phyloP scores from a whole-genome alignment of 83 land plant genomes.

The Thuja plicata region DNA sequence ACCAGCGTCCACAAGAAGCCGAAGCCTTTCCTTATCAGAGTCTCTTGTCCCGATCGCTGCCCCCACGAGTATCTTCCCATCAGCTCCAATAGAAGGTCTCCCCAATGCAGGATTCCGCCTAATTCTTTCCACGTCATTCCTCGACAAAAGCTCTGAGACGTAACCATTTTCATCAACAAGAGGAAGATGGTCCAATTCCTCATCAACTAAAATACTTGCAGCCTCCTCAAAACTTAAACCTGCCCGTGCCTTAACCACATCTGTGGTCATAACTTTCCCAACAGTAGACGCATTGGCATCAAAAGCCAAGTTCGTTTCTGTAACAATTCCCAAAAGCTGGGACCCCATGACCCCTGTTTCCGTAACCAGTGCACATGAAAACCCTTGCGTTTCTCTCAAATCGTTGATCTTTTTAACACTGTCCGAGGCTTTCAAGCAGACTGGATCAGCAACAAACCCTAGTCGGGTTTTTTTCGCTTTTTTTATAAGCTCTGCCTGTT shows the following conservation, averaged over 20 bases:
- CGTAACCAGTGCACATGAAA: slow-evolving; percentile 56
- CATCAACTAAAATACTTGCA: slow-evolving; percentile 39
- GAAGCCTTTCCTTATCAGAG: slow-evolving; percentile 73
- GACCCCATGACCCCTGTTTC: slow-evolving; percentile 56
- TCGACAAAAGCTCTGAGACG: slow-evolving; percentile 46
- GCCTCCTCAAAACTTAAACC: slow-evolving; percentile 54
- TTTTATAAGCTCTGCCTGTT: slow-evolving; percentile 62
- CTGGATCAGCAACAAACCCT: slow-evolving; percentile 52
- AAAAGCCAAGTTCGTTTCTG: slow-evolving; percentile 50
- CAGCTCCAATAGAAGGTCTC: slow-evolving; percentile 60
- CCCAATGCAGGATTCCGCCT: slow-evolving; percentile 42
- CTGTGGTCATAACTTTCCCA: slow-evolving; percentile 48
- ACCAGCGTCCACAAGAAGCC: slow-evolving; percentile 84
- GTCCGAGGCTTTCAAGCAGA: slow-evolving; percentile 57
- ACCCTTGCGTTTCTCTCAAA: slow-evolving; percentile 24
- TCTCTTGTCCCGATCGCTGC: slow-evolving; percentile 96
- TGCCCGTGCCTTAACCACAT: slow-evolving; percentile 41
- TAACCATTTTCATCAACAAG: slow-evolving; percentile 45
- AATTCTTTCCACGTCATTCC: slow-evolving; percentile 45
- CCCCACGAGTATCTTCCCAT: slow-evolving; percentile 81
- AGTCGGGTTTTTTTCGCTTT: slow-evolving; percentile 60
- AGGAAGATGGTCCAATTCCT: slow-evolving; percentile 51
- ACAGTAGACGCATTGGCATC: slow-evolving; percentile 31
- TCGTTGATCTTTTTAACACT: slow-evolving; percentile 26
- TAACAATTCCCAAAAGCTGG: slow-evolving; percentile 65